Percentiles rank a stretch among this genome's conserved stretches.
Evolutionary conservation across 228 moss, liverwort and hornwort genomes (phyloP).

Genomic region (Sphagnum magellanicum): DNA sequence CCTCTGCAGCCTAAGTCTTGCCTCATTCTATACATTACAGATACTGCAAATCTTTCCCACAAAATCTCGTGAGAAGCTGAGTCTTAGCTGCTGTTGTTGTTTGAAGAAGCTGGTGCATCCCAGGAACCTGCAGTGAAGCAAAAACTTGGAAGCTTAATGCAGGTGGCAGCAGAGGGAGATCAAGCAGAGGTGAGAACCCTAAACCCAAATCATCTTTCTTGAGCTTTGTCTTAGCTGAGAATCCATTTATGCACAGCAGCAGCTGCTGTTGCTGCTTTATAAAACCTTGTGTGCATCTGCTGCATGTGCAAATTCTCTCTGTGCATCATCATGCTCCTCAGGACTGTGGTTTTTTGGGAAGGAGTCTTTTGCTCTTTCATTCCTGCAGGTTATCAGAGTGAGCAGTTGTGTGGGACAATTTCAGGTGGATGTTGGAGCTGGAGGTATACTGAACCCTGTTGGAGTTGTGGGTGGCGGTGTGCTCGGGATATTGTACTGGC

Average conservation of each 20-base stretch:
- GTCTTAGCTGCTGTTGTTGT: constrained; percentile 8
- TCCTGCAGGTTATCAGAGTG: not conserved
- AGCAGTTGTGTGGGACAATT: constrained; percentile 1
- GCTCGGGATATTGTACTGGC: constrained; percentile 24
- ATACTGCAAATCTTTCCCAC: not conserved
- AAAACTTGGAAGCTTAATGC: constrained; percentile 13
- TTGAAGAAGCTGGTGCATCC: constrained; percentile 8
- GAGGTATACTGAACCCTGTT: constrained; percentile 27
- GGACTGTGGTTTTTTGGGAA: not conserved
- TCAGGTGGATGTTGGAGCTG: constrained; percentile 29
- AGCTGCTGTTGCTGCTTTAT: no score
- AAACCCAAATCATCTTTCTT: not conserved
- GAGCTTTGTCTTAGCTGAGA: not conserved
- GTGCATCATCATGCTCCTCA: not conserved
- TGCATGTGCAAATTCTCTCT: not conserved
- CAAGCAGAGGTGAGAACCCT: constrained; percentile 11
- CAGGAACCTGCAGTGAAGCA: constrained; percentile 16
- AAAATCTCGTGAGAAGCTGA: constrained; percentile 2
- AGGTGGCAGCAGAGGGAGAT: not conserved
- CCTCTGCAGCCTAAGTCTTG: not conserved
- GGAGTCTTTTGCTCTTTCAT: not conserved
- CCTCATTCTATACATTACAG: no score
- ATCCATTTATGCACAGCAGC: no score
- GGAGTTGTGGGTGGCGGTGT: constrained; percentile 40
- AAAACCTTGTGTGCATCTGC: no score